Base-by-base conservation (phyloP, 768 basidiomycete species). In the Coprinellus micaceus region DNA sequence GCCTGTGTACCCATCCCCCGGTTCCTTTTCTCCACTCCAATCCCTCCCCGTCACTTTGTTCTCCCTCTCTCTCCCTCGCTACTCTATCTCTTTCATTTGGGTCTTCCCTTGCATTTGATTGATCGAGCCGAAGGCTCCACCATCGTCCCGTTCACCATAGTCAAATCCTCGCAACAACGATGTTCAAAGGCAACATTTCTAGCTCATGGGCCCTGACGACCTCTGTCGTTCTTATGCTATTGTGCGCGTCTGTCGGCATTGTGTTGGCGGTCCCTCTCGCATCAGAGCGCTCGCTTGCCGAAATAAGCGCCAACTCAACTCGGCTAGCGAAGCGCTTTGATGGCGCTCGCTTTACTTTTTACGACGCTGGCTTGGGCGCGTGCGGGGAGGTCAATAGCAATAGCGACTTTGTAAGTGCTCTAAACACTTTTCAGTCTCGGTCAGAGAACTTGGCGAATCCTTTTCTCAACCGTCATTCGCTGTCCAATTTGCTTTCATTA, bases 301-400 rank as follows among this genome's bases (percentile, higher is more conserved):
- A 63, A 9, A 9, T 37, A 17, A 17, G 17, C 36, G 9, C 36
- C 9, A 17, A 17, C 17, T 9, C 36, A 17, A 9, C 67, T 17
- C 62, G 53, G 19, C 36, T 81, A 46, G 68, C 70, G 36, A 75
- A 74, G 59, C 76, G 81, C 9, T 74, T 63, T 53, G 51, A 58
- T 37, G 54, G 60, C 53, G 67, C 78, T 2, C 76, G 76, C 52
- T 81, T 79, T 69, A 80, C 84, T 13, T 86, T 72, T 60, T 86
- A 85, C 64, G 75, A 77, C 41, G 64, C 66, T 15, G 55, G 56
- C 37, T 70, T 70, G 25, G 71, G 71, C 22, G 70, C 71, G 21
- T 72, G 71, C 46, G 71, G 71, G 7, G 53, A 40, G 25, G 54
- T 54, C 33, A 69, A 68, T 52, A 48, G 28, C 15, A 67, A 68